A percentile compares a stretch with the other conserved stretches of the same genome.
Conservation (phyloP, 495 filamentous ascomycete genomes). For the Hypomontagnella submonticulosa region DNA sequence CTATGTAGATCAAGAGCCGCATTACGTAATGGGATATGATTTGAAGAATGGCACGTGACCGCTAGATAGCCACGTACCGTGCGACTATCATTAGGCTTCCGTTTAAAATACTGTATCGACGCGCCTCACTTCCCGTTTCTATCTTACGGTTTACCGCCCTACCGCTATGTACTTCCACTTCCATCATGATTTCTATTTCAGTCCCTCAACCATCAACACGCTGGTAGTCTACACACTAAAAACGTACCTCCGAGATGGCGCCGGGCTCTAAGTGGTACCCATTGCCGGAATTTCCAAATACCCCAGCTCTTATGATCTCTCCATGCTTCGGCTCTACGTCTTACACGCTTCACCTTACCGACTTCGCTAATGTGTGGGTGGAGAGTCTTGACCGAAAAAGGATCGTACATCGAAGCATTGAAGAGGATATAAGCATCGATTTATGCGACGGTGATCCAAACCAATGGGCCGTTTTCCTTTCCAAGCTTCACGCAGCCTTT, state of each 20-base stretch:
- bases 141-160: too few relatives aligned
- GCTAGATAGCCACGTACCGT: constrained; percentile 8
- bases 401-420: constrained; percentile 73
- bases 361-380: constrained; percentile 86
- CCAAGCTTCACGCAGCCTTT: constrained; percentile 75
- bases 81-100: not conserved
- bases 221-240: too few relatives aligned
- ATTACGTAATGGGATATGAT: not conserved
- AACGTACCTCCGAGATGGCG: constrained; percentile 18
- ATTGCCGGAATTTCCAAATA: constrained; percentile 44
- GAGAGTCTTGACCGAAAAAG: constrained; percentile 71
- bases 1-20: too few relatives aligned
- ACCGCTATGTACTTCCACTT: too few relatives aligned
- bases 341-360: constrained; percentile 83
- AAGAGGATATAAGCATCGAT: constrained; percentile 82
- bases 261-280: constrained; percentile 42
- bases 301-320: constrained; percentile 59
- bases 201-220: too few relatives aligned
- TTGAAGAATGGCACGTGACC: constrained; percentile 5
- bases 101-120: constrained; percentile 1
- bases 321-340: constrained; percentile 54
- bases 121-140: constrained; percentile 3
- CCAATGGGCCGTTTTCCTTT: constrained; percentile 77
- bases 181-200: too few relatives aligned
- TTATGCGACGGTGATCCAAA: constrained; percentile 74